These are phyloP conservation scores for Solanum pinnatisectum DNA, from an alignment of 257 asterid species.

Conservation along the genomic window DNA sequence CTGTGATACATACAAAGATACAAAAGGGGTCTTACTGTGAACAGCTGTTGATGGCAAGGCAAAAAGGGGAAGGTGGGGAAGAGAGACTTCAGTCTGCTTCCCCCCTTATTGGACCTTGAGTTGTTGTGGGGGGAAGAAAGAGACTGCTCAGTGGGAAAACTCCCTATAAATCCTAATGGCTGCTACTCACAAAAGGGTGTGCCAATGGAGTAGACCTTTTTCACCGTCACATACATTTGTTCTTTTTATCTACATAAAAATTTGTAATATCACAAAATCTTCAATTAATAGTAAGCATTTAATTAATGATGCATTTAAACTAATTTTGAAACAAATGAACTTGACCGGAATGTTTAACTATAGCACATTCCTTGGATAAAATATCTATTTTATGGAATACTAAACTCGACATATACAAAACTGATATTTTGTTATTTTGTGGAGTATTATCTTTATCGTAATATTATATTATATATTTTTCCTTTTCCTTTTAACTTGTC, in stretches of 20 bases:
- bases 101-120: constrained; percentile 34
- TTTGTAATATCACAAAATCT: neutral
- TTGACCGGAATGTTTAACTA: neutral
- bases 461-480: too few species aligned
- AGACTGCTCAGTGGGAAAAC: constrained; percentile 18
- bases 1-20: neutral
- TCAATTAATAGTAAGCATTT: neutral
- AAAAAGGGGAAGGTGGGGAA: constrained; percentile 9
- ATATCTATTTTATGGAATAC: too few species aligned
- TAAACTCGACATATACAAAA: neutral
- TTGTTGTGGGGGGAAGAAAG: constrained; percentile 16
- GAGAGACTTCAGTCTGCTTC: constrained; percentile 23
- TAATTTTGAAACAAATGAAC: neutral
- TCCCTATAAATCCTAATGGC: constrained; percentile 16
- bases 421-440: neutral
- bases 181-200: neutral
- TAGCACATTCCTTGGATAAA: neutral
- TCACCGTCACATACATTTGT: neutral
- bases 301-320: neutral
- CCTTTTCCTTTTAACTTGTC: neutral
- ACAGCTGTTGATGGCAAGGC: neutral
- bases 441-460: too few species aligned
- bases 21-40: neutral
- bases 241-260: neutral
- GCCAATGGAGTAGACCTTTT: neutral